These are phyloP conservation scores for Corniculantispora saksenae DNA, from an alignment of 2,329 filamentous ascomycete genomes.

Conservation along the genomic window DNA sequence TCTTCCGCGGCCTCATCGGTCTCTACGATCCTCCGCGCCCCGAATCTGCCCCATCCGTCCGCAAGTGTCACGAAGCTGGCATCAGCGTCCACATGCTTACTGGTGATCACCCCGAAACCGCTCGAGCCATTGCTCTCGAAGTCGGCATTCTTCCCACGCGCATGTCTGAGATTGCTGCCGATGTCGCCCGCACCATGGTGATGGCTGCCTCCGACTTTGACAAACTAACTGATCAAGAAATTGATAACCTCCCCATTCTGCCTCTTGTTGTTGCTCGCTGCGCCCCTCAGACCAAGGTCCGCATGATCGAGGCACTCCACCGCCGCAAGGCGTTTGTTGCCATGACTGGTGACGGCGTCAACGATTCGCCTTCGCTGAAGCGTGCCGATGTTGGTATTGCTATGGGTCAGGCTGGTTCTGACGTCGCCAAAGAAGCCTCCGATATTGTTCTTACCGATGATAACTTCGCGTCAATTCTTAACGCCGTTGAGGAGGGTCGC, in stretches of 20 bases:
- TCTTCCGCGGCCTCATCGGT: slow-evolving; percentile 69
- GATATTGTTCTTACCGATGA: slow-evolving; percentile 71
- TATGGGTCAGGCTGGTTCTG: slow-evolving; percentile 67
- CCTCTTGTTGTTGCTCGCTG: slow-evolving; percentile 68
- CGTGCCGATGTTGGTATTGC: slow-evolving; percentile 68
- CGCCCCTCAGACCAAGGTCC: slow-evolving; percentile 67
- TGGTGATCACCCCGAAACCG: slow-evolving; percentile 67
- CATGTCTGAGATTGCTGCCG: slow-evolving; percentile 51
- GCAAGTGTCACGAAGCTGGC: slow-evolving; percentile 60
- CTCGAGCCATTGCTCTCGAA: slow-evolving; percentile 63
- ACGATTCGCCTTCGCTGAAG: slow-evolving; percentile 66
- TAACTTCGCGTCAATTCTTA: slow-evolving; percentile 71
- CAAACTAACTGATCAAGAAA: slow-evolving; percentile 60
- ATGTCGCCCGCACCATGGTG: slow-evolving; percentile 61
- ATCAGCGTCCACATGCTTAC: slow-evolving; percentile 71
- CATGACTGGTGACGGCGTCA: slow-evolving; percentile 71
- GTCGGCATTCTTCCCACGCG: slow-evolving; percentile 61
- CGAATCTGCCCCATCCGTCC: slow-evolving; percentile 62
- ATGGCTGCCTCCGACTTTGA: slow-evolving; percentile 71
- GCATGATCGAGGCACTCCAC: slow-evolving; percentile 71
- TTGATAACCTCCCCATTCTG: slow-evolving; percentile 61
- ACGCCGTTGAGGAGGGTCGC: slow-evolving; percentile 70
- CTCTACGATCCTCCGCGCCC: slow-evolving; percentile 73
- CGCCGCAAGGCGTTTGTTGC: slow-evolving; percentile 61
- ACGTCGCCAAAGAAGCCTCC: slow-evolving; percentile 69